These are phyloP conservation scores for Asterophora lycoperdoides DNA, from an alignment of 768 basidiomycete genomes.

Conservation along the genomic window DNA sequence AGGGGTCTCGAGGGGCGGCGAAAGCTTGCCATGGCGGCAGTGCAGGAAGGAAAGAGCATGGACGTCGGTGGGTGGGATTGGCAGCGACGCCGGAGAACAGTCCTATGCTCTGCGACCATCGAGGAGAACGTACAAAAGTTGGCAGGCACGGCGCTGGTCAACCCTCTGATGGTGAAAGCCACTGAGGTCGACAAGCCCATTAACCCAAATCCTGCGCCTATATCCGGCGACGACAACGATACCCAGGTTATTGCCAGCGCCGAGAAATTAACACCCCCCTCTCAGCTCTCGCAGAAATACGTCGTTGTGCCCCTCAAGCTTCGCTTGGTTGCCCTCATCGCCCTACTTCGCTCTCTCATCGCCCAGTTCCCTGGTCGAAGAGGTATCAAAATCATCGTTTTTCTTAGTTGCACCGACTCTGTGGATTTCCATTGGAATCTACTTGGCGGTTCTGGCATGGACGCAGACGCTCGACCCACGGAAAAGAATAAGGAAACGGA, in stretches of 20 bases:
- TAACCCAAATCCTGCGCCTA: constrained; percentile 10
- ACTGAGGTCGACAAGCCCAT: constrained; percentile 42
- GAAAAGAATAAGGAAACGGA: constrained; percentile 18
- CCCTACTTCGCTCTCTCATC: constrained; percentile 79
- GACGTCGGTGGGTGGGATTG: constrained; percentile 88
- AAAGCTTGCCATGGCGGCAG: constrained; percentile 66
- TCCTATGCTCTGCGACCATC: constrained; percentile 96
- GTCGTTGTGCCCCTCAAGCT: constrained; percentile 88
- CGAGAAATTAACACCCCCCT: constrained; percentile 86
- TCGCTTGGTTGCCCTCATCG: constrained; percentile 86
- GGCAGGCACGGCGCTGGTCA: constrained; percentile 73
- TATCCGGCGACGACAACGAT: constrained; percentile 13
- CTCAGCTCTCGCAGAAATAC: constrained; percentile 90
- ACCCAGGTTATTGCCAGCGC: constrained; percentile 19
- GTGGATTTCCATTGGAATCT: constrained; percentile 96
- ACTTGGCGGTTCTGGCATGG: constrained; percentile 71
- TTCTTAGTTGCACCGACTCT: constrained; percentile 95
- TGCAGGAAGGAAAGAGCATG: constrained; percentile 58
- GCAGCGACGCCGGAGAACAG: constrained; percentile 70
- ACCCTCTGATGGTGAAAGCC: constrained; percentile 83
- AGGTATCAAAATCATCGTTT: constrained; percentile 83
- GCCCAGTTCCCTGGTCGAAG: constrained; percentile 49
- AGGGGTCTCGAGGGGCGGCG: constrained; percentile 80
- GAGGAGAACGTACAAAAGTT: constrained; percentile 92
- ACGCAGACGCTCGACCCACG: constrained; percentile 25